Evolutionary conservation across 139 green algal genomes (phyloP).

Genomic region (Monoraphidium neglectum): DNA sequence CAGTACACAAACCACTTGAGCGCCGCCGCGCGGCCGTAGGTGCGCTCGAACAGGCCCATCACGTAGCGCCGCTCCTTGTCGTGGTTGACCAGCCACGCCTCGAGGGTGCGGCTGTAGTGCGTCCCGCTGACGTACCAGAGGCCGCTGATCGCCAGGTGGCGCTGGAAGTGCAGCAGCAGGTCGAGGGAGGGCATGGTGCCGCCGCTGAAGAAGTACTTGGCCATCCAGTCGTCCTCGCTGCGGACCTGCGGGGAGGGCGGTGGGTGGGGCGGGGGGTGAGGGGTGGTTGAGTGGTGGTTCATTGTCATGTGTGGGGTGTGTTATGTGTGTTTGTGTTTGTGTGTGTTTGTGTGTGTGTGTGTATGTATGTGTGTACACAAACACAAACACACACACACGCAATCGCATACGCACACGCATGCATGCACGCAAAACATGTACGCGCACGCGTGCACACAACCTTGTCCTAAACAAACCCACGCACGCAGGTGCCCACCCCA

Average conservation of each 20-base stretch:
- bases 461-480: neutral
- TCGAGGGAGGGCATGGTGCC: constrained; percentile 93
- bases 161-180: constrained; percentile 92
- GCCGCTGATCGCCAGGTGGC: constrained; percentile 70
- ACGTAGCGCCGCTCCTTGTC: constrained; percentile 42
- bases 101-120: constrained; percentile 88
- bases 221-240: constrained; percentile 92
- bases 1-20: constrained; percentile 76
- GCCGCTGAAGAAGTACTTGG: constrained; percentile 93
- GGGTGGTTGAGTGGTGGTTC: too few species aligned
- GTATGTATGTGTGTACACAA: too few species aligned
- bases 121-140: constrained; percentile 79
- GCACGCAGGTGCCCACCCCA: constrained; percentile 20
- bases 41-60: neutral
- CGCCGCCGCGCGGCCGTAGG: constrained; percentile 63
- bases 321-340: too few species aligned
- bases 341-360: too few species aligned
- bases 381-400: neutral
- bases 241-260: constrained; percentile 43
- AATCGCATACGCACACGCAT: neutral
- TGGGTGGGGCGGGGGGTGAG: too few species aligned
- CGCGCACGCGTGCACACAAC: neutral
- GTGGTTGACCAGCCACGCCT: constrained; percentile 87
- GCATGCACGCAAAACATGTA: neutral
- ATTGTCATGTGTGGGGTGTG: too few species aligned